These are phyloP conservation scores for Pogostemon cablin DNA, from an alignment of 257 asterid genomes.

Conservation along the genomic window DNA sequence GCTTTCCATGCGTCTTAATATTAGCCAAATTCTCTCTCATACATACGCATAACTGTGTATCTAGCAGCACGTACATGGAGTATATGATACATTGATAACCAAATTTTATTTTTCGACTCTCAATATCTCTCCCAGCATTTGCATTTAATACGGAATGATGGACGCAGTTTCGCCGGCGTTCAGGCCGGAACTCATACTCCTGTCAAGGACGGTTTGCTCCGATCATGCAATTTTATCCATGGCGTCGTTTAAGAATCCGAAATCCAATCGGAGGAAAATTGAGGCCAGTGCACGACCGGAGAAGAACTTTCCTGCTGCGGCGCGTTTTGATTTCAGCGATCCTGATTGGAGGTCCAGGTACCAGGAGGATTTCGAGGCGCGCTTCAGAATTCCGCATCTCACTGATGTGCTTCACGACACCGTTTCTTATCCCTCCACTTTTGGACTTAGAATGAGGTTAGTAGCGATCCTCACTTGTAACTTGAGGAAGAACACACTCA, in stretches of 20 bases:
- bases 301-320: slow-evolving; percentile 28
- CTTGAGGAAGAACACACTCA: background rate
- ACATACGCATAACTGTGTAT: background rate
- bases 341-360: slow-evolving; percentile 78
- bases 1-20: too few relatives aligned
- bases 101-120: slow-evolving; percentile 1
- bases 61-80: too few relatives aligned
- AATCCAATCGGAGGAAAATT: slow-evolving; percentile 32
- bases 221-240: slow-evolving; percentile 33
- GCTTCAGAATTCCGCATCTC: slow-evolving; percentile 74
- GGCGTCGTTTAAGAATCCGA: slow-evolving; percentile 19
- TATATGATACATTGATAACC: background rate
- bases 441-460: slow-evolving; percentile 83
- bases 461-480: background rate
- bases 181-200: slow-evolving; percentile 41
- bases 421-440: slow-evolving; percentile 76
- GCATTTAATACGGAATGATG: slow-evolving; percentile 37
- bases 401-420: slow-evolving; percentile 60
- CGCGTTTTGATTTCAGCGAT: slow-evolving; percentile 61
- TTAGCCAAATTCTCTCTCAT: background rate
- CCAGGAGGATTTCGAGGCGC: slow-evolving; percentile 66
- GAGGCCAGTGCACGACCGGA: slow-evolving; percentile 39
- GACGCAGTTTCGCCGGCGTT: slow-evolving; percentile 61
- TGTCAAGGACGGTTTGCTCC: slow-evolving; percentile 26
- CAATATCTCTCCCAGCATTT: background rate